A percentile compares a stretch with the other conserved stretches of the same genome.
Conservation (phyloP, 352 stramenopile genomes). For the Globisporangium heterothallicum region DNA sequence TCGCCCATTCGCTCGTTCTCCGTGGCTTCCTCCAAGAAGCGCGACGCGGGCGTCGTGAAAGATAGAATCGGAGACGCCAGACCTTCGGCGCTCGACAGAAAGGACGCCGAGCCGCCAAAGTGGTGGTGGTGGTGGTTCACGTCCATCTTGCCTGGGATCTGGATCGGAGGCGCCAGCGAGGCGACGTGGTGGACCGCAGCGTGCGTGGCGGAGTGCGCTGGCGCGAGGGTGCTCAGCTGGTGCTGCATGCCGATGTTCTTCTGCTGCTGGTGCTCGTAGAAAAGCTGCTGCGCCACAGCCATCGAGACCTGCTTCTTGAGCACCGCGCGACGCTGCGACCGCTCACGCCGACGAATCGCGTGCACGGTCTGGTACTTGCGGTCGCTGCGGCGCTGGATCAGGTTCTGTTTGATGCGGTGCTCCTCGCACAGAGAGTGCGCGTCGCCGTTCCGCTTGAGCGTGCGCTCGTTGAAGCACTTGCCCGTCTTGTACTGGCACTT, state of each 20-base stretch:
- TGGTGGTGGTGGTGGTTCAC: constrained; percentile 4
- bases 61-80: constrained; percentile 27
- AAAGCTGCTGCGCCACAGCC: constrained; percentile 73
- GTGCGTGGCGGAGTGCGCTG: constrained; percentile 6
- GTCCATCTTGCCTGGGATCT: constrained; percentile 31
- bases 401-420: constrained; percentile 82
- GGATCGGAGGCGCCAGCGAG: constrained; percentile 34
- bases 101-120: constrained; percentile 11
- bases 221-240: constrained; percentile 12
- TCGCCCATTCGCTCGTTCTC: not conserved
- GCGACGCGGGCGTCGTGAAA: constrained; percentile 15
- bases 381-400: constrained; percentile 79
- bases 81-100: constrained; percentile 18
- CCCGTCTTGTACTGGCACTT: constrained; percentile 88
- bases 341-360: constrained; percentile 66
- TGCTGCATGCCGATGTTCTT: constrained; percentile 51
- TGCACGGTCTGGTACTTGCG: constrained; percentile 86
- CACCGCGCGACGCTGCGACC: constrained; percentile 69
- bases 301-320: constrained; percentile 81
- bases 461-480: constrained; percentile 86
- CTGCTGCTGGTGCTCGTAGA: constrained; percentile 75
- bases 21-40: not conserved
- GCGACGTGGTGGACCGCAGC: not conserved
- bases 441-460: constrained; percentile 79
- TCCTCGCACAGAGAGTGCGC: constrained; percentile 80